Evolutionary conservation across 805 yeast species (phyloP).

Genomic region (Zygotorulaspora sp.): DNA sequence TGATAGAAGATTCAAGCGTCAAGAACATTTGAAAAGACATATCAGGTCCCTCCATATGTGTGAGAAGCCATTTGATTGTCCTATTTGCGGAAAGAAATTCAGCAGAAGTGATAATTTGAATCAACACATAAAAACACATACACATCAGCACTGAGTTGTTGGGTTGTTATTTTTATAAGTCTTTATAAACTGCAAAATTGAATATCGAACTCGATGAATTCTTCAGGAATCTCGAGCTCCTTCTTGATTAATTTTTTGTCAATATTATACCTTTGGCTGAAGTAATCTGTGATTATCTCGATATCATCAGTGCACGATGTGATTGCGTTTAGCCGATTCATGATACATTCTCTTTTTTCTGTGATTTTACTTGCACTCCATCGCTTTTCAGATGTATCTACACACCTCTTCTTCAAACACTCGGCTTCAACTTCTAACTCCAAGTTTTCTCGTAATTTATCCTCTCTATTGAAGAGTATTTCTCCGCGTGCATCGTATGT

Average conservation of each 20-base stretch:
- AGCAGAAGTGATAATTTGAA: slow-evolving; percentile 62
- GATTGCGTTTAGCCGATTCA: slow-evolving; percentile 13
- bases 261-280: slow-evolving; percentile 33
- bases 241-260: slow-evolving; percentile 30
- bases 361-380: slow-evolving; percentile 23
- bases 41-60: slow-evolving; percentile 67
- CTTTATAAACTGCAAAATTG: slow-evolving; percentile 2
- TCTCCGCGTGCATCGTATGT: slow-evolving; percentile 8
- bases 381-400: slow-evolving; percentile 16
- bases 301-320: slow-evolving; percentile 38
- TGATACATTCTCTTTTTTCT: slow-evolving; percentile 8
- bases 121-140: slow-evolving; percentile 62
- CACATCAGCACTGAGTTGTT: slow-evolving; percentile 13
- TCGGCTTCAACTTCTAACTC: slow-evolving; percentile 10
- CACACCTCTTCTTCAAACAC: slow-evolving; percentile 7
- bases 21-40: slow-evolving; percentile 74
- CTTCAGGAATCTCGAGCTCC: slow-evolving; percentile 43
- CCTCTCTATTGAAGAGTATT: slow-evolving; percentile 13
- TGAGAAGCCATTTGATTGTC: slow-evolving; percentile 65
- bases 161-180: slow-evolving; percentile 1
- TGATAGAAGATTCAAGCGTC: slow-evolving; percentile 62
- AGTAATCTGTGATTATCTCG: slow-evolving; percentile 38
- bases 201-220: slow-evolving; percentile 8
- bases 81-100: slow-evolving; percentile 57
- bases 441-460: slow-evolving; percentile 10